Evolutionary conservation across 306 rosid genomes (phyloP), one percentile per base, ranked within the genome.

Genomic region (Echinosophora koreensis): DNA sequence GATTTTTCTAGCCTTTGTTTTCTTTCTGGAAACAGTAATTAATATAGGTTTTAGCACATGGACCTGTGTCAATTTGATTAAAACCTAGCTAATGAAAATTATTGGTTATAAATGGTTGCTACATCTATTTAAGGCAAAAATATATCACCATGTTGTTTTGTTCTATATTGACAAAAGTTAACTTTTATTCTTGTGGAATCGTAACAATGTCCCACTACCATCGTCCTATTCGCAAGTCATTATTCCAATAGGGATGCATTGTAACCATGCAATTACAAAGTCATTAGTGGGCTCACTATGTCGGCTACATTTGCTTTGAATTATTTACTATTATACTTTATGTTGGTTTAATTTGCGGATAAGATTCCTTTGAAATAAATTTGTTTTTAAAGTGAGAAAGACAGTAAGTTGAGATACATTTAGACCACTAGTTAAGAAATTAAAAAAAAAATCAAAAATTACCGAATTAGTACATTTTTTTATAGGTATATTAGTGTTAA

Each of bases 41-140:
- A 76, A 28, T 57, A 57, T 37, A 57, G 27, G 30, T 51, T 67
- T 41, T 62, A 18, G 9, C 62, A 46, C 55, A 8, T 34, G 13
- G 39, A 70, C 63, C 6, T 7, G 41, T 62, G 68, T 79, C 78
- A 63, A 71, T 54, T 52, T 52, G 73, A 79, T 52, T 61, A 62
- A 27, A 58, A 61, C 78, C 41, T 51, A 22, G 22, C 22, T 22
- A 28, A 50, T 51, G 73, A 62, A 37, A 69, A 56, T 52, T 37
- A 47, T 22, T 70, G 71, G 4, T 50, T 69, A 70, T 38, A 38
- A 51, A 62, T 28, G 39, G 34, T 56, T 47, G 51, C 71, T 52
- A 42, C 34, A 34, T 28, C 51, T 66, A 30, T 34, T 66, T 66
- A 32, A 14, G 60, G 68, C 49, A 44, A 27, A 39, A 66, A 15